Conservation (phyloP, 768 basidiomycete genomes). For the Tulasnella sp. region DNA sequence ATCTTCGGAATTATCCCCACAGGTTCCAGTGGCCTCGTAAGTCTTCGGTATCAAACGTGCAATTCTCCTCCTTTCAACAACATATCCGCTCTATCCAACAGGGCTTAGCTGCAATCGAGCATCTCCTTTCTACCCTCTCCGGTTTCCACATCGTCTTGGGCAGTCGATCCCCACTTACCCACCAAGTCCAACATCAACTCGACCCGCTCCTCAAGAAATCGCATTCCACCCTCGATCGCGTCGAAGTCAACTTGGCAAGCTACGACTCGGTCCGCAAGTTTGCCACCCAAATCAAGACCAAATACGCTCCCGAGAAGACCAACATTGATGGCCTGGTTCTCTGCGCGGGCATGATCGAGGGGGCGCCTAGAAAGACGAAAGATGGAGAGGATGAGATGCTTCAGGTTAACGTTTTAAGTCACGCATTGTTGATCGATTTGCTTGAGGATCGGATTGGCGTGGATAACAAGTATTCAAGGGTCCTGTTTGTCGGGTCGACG, state of each 20-base stretch:
- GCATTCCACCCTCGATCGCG: conserved; percentile 15
- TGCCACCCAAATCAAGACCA: conserved; percentile 10
- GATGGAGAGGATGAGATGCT: conserved; percentile 31
- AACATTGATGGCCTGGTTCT: conserved; percentile 30
- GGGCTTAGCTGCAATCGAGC: conserved; percentile 17
- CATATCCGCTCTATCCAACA: neutral
- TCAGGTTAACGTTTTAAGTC: conserved; percentile 31
- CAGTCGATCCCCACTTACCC: conserved; percentile 4
- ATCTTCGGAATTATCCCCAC: neutral
- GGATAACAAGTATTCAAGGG: conserved; percentile 10
- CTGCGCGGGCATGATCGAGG: conserved; percentile 30
- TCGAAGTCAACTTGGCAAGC: conserved; percentile 26
- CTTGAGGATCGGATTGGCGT: conserved; percentile 25
- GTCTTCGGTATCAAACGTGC: neutral
- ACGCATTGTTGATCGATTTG: conserved; percentile 29
- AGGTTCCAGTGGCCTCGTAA: neutral
- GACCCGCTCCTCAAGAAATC: conserved; percentile 24
- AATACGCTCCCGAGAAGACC: conserved; percentile 26
- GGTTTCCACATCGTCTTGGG: conserved; percentile 23
- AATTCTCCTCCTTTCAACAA: neutral
- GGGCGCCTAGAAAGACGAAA: neutral
- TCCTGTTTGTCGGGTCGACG: conserved; percentile 26
- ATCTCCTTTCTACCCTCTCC: neutral
- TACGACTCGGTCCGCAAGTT: conserved; percentile 26
- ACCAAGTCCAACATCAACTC: neutral